These are phyloP conservation scores for Quaeritorhiza haematococci DNA, from an alignment of 371 early-diverging fungal species.

Conservation along the genomic window DNA sequence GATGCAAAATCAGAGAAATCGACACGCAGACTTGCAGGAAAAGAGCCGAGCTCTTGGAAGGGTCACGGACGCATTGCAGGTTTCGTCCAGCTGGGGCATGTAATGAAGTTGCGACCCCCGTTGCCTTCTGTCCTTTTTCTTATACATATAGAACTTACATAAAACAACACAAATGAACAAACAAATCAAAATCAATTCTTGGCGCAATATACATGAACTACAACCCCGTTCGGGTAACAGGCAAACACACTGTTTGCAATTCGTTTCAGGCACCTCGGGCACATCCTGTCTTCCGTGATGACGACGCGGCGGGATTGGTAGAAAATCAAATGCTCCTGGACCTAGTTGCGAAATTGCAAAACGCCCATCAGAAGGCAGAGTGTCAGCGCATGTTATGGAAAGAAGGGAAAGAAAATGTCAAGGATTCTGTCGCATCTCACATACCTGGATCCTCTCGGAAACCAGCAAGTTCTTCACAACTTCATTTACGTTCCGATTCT, in stretches of 20 bases:
- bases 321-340: slow-evolving; percentile 62
- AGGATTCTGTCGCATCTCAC: not conserved
- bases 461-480: slow-evolving; percentile 65
- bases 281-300: slow-evolving; percentile 75
- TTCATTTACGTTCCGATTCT: slow-evolving; percentile 56
- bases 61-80: too few relatives aligned
- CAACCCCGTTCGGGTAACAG: slow-evolving; percentile 64
- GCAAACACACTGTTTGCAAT: slow-evolving; percentile 79
- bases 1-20: too few relatives aligned
- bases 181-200: too few relatives aligned
- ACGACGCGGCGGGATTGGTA: slow-evolving; percentile 62
- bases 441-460: slow-evolving; percentile 66
- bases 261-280: slow-evolving; percentile 72
- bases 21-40: too few relatives aligned
- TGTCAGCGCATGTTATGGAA: not conserved
- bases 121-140: too few relatives aligned
- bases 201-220: slow-evolving; percentile 71
- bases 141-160: too few relatives aligned
- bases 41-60: too few relatives aligned
- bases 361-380: not conserved
- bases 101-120: too few relatives aligned
- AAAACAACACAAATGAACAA: too few relatives aligned
- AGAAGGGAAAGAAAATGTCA: not conserved
- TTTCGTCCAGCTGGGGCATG: too few relatives aligned
- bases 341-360: slow-evolving; percentile 31